These are phyloP conservation scores for Ascomycota sp. DNA, from an alignment of 2,329 filamentous ascomycete genomes.

Conservation along the genomic window DNA sequence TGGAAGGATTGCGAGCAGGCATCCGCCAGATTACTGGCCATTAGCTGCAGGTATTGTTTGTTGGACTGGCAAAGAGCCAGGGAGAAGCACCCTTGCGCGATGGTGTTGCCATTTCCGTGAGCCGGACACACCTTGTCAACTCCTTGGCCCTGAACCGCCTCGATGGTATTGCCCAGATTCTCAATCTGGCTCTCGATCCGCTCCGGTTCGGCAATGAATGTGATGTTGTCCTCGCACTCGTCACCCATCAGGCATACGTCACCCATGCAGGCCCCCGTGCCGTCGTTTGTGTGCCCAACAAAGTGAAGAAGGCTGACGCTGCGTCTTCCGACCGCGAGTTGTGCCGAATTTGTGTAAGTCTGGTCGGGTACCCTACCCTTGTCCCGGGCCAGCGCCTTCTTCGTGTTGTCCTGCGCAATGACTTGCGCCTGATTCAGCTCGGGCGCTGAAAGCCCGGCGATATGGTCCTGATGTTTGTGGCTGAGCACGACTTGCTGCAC, in stretches of 20 bases:
- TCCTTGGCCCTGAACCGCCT: slow-evolving; percentile 1
- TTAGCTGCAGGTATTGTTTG: slow-evolving; percentile 1
- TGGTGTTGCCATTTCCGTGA: slow-evolving; percentile 1
- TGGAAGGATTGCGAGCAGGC: slow-evolving; percentile 1
- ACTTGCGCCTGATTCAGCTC: not conserved
- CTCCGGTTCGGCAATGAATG: slow-evolving; percentile 2
- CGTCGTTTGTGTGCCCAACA: slow-evolving; percentile 1
- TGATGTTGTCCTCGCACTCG: slow-evolving; percentile 3
- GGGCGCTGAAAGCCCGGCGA: not conserved
- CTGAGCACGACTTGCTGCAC: slow-evolving; percentile 1
- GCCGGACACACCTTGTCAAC: slow-evolving; percentile 1
- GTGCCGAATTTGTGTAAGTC: not conserved
- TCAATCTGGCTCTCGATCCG: not conserved
- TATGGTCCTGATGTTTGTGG: slow-evolving; percentile 2
- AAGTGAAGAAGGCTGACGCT: slow-evolving; percentile 1
- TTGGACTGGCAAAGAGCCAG: slow-evolving; percentile 2
- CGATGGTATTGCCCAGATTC: slow-evolving; percentile 1
- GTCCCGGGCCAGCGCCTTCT: not conserved
- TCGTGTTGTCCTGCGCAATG: slow-evolving; percentile 2
- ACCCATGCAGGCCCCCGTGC: slow-evolving; percentile 1
- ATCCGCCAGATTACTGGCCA: slow-evolving; percentile 1
- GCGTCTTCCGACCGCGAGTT: not conserved
- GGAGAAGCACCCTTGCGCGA: slow-evolving; percentile 1
- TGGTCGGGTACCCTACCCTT: not conserved
- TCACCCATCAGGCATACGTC: slow-evolving; percentile 1